Evolutionary conservation across 148 eudicot genomes (phyloP).

Genomic region (Spergularia bocconei): DNA sequence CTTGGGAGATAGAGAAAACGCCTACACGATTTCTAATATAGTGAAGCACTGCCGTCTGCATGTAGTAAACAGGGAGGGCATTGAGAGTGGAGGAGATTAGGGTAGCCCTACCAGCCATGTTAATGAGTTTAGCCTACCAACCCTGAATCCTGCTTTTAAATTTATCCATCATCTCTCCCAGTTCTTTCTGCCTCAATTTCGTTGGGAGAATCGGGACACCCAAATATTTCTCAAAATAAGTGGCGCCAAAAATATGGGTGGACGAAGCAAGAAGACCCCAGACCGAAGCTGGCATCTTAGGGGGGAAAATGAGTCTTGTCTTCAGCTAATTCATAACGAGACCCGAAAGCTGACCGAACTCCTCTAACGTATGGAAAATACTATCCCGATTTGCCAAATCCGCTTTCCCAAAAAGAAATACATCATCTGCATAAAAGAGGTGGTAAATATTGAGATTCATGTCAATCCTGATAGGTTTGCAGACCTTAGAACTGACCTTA

Average conservation of each 20-base stretch:
- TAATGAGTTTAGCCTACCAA: not conserved
- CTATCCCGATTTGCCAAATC: not conserved
- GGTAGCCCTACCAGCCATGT: not conserved
- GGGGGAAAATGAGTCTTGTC: not conserved
- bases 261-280: not conserved
- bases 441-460: no score
- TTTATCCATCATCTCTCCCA: not conserved
- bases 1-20: not conserved
- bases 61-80: not conserved
- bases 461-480: no score
- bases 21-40: not conserved
- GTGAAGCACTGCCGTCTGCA: not conserved
- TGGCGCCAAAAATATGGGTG: no score
- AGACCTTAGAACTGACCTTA: no score
- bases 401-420: not conserved
- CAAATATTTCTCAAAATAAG: not conserved
- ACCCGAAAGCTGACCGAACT: not conserved
- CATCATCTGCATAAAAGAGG: not conserved
- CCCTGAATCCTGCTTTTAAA: not conserved
- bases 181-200: not conserved
- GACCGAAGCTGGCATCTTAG: not conserved
- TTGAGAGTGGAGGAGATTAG: not conserved
- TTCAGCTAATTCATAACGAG: not conserved
- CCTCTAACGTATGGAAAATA: not conserved
- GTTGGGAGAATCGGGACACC: not conserved